Evolutionary conservation across 139 green algal genomes (phyloP).

Genomic region (Auxenochlorella protothecoides): DNA sequence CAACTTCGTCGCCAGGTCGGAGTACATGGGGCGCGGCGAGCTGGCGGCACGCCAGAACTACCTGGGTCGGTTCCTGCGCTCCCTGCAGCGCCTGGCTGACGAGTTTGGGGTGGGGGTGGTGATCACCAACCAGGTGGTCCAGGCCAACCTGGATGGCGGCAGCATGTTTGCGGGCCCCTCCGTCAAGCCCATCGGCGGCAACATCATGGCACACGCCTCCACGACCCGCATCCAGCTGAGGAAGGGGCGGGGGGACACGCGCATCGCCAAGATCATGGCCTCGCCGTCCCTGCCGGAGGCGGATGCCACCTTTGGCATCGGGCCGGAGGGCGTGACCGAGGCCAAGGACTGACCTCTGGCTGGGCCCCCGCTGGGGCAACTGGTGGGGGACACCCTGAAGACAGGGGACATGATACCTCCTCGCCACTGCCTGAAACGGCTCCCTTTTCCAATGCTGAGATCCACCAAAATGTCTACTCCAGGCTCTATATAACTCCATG

Average conservation of each 20-base stretch:
- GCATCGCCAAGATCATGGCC: slow-evolving; percentile 70
- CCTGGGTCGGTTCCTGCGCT: slow-evolving; percentile 78
- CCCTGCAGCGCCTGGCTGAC: slow-evolving; percentile 79
- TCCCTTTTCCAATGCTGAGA: no score
- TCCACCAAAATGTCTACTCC: no score
- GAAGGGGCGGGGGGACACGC: slow-evolving; percentile 85
- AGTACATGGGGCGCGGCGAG: slow-evolving; percentile 85
- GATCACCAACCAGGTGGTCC: slow-evolving; percentile 95
- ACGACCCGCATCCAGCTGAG: slow-evolving; percentile 87
- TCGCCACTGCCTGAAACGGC: no score
- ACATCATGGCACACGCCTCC: slow-evolving; percentile 99
- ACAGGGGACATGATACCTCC: no score
- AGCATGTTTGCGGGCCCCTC: slow-evolving; percentile 79
- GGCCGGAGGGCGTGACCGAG: slow-evolving; percentile 52
- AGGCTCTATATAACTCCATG: no score
- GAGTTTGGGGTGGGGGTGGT: slow-evolving; percentile 95
- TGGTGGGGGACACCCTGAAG: no score
- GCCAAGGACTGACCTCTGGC: neutral
- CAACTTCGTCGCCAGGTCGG: slow-evolving; percentile 22
- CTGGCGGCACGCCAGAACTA: slow-evolving; percentile 78
- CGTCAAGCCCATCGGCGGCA: slow-evolving; percentile 97
- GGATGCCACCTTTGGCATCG: slow-evolving; percentile 88
- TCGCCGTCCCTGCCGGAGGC: slow-evolving; percentile 84
- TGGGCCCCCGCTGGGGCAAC: no score
- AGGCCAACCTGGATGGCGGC: slow-evolving; percentile 84